phyloP scores from a whole-genome alignment of 169 alveolate genomes.

The Plasmodium berghei region DNA sequence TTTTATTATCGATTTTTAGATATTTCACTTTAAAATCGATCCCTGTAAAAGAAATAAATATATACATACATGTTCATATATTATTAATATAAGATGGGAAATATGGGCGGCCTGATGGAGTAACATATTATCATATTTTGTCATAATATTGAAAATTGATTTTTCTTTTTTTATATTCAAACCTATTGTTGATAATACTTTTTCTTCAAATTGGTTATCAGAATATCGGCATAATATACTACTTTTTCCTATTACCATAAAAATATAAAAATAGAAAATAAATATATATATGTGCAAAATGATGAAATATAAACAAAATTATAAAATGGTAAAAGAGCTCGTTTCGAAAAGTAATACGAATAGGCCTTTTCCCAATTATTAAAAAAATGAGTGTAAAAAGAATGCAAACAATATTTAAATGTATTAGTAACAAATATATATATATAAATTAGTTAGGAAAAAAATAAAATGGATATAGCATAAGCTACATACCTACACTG shows the following conservation, averaged over 20 bases:
- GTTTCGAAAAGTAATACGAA: neutral
- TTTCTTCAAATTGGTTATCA: slow-evolving; percentile 87
- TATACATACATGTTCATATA: neutral
- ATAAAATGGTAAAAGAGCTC: no score
- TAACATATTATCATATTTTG: neutral
- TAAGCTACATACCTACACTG: slow-evolving; percentile 97
- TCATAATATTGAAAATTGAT: neutral
- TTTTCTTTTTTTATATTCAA: slow-evolving; percentile 9
- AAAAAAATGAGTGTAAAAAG: neutral
- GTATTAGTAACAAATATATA: neutral
- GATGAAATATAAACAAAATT: neutral
- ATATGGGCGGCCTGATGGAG: neutral
- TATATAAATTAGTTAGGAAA: slow-evolving; percentile 87
- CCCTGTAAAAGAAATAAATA: slow-evolving; percentile 1
- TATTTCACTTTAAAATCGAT: slow-evolving; percentile 49
- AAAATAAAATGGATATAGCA: slow-evolving; percentile 83
- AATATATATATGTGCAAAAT: neutral
- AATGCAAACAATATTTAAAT: neutral
- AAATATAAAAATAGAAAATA: neutral
- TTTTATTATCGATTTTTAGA: slow-evolving; percentile 37
- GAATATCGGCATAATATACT: slow-evolving; percentile 86
- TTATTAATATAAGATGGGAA: neutral
- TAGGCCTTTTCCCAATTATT: neutral
- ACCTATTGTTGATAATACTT: slow-evolving; percentile 88
- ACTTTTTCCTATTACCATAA: slow-evolving; percentile 68